phyloP scores from a whole-genome alignment of 208 protist genomes.

The Crithidia sp. region DNA sequence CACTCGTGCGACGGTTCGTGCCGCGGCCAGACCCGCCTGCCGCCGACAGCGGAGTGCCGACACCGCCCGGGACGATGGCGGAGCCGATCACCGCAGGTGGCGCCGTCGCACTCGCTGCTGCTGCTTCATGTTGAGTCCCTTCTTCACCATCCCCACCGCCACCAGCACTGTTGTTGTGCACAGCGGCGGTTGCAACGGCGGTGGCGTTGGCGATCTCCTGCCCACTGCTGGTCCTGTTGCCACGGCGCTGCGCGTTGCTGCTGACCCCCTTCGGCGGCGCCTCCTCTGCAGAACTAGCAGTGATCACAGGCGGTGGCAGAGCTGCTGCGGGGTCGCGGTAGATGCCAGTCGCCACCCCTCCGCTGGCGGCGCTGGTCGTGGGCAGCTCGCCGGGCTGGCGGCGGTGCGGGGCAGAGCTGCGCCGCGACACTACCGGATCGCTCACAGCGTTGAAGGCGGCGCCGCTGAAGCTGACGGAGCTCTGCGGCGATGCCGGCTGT shows the following conservation, averaged over 20 bases:
- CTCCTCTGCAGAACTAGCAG: too few relatives aligned
- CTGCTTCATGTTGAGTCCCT: neutral
- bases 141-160: too few relatives aligned
- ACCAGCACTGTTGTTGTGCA: neutral
- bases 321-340: slow-evolving; percentile 28
- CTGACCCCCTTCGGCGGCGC: too few relatives aligned
- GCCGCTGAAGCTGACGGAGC: neutral
- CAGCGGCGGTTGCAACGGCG: neutral
- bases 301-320: too few relatives aligned
- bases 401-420: slow-evolving; percentile 1
- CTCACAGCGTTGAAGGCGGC: neutral
- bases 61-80: slow-evolving; percentile 3
- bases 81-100: slow-evolving; percentile 3
- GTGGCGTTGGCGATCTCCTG: neutral
- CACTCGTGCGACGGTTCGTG: neutral
- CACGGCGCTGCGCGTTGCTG: slow-evolving; percentile 5
- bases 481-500: neutral
- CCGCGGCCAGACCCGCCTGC: neutral
- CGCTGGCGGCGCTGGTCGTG: slow-evolving; percentile 7
- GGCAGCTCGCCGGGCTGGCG: slow-evolving; percentile 18
- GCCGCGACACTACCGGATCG: neutral
- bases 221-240: neutral
- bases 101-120: neutral
- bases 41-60: neutral
- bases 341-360: slow-evolving; percentile 24